Conservation (phyloP, 2,329 filamentous ascomycete genomes). For the Juglanconis oblonga region DNA sequence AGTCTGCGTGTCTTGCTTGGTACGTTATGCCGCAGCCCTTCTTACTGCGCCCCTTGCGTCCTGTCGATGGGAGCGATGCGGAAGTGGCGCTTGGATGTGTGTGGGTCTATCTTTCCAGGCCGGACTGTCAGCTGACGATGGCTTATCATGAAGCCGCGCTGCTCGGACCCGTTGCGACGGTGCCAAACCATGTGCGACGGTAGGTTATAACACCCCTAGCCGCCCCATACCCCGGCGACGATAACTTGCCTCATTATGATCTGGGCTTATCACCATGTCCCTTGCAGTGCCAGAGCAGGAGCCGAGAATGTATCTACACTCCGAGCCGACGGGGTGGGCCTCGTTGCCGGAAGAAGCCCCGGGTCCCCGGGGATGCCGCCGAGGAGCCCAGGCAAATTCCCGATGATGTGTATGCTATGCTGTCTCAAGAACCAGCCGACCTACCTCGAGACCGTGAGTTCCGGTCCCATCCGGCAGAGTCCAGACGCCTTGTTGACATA, state of each 20-base stretch:
- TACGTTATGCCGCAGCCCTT: constrained; percentile 28
- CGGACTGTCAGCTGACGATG: constrained; percentile 8
- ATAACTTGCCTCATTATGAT: constrained; percentile 2
- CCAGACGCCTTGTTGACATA: constrained; percentile 3
- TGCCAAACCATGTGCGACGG: constrained; percentile 40
- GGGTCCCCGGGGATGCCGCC: constrained; percentile 20
- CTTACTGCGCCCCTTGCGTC: not conserved
- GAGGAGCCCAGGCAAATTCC: constrained; percentile 22
- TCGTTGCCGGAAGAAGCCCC: constrained; percentile 38
- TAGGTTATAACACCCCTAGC: constrained; percentile 26
- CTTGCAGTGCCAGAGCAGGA: constrained; percentile 36
- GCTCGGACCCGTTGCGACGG: constrained; percentile 47
- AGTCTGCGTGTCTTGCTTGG: constrained; percentile 49
- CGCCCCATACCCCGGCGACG: not conserved
- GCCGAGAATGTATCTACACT: constrained; percentile 40
- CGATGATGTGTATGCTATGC: constrained; percentile 11
- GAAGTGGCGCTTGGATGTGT: not conserved
- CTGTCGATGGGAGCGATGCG: not conserved
- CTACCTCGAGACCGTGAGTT: constrained; percentile 30
- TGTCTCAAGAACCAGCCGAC: constrained; percentile 28
- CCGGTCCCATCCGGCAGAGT: not conserved
- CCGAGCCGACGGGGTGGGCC: constrained; percentile 42
- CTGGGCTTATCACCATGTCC: not conserved
- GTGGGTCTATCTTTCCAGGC: constrained; percentile 7
- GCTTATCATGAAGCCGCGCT: constrained; percentile 33